Evolutionary conservation across 176 grass and related monocot genomes (phyloP), one percentile per base, ranked within the genome.

Genomic region (Olyra latifolia): DNA sequence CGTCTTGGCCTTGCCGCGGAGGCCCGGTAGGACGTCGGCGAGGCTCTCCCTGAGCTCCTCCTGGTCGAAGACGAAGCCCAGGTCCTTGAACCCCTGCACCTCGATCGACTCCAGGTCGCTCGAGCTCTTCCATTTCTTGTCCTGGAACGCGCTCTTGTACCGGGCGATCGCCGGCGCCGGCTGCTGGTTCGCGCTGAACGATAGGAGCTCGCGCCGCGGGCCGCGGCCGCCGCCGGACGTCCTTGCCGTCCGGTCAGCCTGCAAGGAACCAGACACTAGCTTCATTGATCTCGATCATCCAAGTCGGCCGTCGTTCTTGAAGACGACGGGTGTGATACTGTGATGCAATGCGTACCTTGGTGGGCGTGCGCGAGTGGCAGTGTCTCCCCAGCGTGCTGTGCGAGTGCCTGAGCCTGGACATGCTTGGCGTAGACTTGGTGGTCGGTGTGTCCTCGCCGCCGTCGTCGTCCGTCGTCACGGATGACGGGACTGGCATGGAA

Each of bases 81-180:
- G 77, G 76, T 94, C 95, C 84, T 88, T 92, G 86, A 98, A 91
- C 6, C 95, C 95, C 80, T 98, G 92, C 61, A 98, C 86, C 86
- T 98, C 92, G 47, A 94, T 89, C 32, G 86, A 93, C 66, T 98
- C 95, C 1, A 98, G 86, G 23, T 91, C 86, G 46, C 86, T 93
- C 20, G 81, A 84, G 73, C 86, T 93, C 65, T 76, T 82, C 90
- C 92, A 93, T 11, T 72, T 98, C 83, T 82, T 94, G 49, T 88
- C 89, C 35, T 85, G 72, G 6, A 90, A 58, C 14, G 55, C 5
- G 50, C 27, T 87, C 78, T 71, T 72, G 35, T 63, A 17, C 48
- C 64, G 64, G 32, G 44, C 64, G 17, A 79, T 42, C 5, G n/a
- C 6, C 2, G 41, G 66, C 5, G n/a, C 6, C 2, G 41, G 66